Evolutionary conservation across 1,284 basidiomycete species (phyloP).

Genomic region (Apiotrichum brassicae): DNA sequence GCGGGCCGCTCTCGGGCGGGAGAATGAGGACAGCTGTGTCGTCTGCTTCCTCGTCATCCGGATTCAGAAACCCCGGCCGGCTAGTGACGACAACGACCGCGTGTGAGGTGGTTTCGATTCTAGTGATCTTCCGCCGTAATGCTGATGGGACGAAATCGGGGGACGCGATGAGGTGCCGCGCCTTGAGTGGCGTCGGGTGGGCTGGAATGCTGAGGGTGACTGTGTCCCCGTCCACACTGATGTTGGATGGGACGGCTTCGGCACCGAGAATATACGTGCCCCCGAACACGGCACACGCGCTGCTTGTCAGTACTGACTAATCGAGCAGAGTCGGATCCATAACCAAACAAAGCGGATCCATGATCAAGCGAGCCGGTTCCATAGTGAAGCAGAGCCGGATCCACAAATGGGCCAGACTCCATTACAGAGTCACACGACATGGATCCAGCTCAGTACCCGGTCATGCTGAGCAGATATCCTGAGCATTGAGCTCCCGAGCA

Average conservation of each 20-base stretch:
- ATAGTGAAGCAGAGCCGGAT: too few species aligned
- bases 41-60: slow-evolving; percentile 37
- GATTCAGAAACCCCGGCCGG: slow-evolving; percentile 26
- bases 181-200: slow-evolving; percentile 53
- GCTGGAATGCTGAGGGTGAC: slow-evolving; percentile 52
- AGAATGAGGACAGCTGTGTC: slow-evolving; percentile 76
- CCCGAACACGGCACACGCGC: slow-evolving; percentile 75
- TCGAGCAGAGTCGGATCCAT: not conserved
- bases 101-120: slow-evolving; percentile 47
- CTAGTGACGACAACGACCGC: slow-evolving; percentile 63
- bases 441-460: too few species aligned
- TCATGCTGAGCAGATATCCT: too few species aligned
- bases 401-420: too few species aligned
- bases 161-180: slow-evolving; percentile 46
- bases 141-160: slow-evolving; percentile 50
- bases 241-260: slow-evolving; percentile 23
- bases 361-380: too few species aligned
- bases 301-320: slow-evolving; percentile 30
- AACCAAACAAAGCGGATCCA: not conserved
- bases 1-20: slow-evolving; percentile 59
- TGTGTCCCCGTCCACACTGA: not conserved
- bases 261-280: slow-evolving; percentile 71
- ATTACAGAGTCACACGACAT: too few species aligned
- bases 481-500: too few species aligned
- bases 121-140: slow-evolving; percentile 38